These are phyloP conservation scores for Neonectria coccinea DNA, from an alignment of 2,329 filamentous ascomycete genomes.

Conservation along the genomic window DNA sequence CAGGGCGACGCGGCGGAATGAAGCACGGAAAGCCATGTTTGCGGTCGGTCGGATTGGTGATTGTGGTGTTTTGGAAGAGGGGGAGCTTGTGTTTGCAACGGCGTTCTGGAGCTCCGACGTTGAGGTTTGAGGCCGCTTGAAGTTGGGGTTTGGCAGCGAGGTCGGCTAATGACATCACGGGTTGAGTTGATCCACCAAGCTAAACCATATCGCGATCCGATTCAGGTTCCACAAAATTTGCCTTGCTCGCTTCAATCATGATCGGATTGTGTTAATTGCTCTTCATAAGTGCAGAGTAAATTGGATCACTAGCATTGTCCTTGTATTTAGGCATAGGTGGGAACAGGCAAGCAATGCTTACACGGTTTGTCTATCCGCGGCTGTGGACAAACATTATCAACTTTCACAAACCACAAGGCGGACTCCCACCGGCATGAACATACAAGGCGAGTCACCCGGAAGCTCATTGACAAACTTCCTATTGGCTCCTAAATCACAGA, in stretches of 20 bases:
- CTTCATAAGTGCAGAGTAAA: background rate
- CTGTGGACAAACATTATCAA: no score
- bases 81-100: slow-evolving; percentile 27
- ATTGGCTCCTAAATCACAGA: background rate
- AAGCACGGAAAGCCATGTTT: slow-evolving; percentile 53
- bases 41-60: slow-evolving; percentile 11
- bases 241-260: background rate
- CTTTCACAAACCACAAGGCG: no score
- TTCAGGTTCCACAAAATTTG: slow-evolving; percentile 13
- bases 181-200: slow-evolving; percentile 17
- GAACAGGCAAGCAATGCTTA: no score
- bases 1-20: slow-evolving; percentile 50
- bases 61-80: slow-evolving; percentile 18
- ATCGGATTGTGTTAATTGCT: background rate
- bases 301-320: background rate
- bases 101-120: slow-evolving; percentile 11
- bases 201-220: slow-evolving; percentile 18
- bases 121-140: slow-evolving; percentile 17
- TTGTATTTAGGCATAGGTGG: background rate
- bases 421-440: background rate
- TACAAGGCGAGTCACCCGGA: background rate
- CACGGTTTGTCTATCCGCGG: no score
- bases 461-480: background rate
- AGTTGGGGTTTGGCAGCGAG: slow-evolving; percentile 10
- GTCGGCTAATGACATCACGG: slow-evolving; percentile 43